Evolutionary conservation across 2,329 filamentous ascomycete species (phyloP).

Genomic region (Paecilomyces variotii): DNA sequence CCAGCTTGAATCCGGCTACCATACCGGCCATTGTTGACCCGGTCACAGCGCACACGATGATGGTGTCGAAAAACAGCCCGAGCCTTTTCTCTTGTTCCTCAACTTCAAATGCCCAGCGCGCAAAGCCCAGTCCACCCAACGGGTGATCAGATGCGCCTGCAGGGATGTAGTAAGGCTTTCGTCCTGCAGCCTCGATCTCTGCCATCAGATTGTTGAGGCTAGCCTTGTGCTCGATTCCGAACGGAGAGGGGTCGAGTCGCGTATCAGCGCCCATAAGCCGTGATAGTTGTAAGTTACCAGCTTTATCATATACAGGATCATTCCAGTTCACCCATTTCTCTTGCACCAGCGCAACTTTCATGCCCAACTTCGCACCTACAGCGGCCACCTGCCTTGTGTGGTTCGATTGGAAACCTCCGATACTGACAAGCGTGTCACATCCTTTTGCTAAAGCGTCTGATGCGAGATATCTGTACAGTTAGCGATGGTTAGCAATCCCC

Average conservation of each 20-base stretch:
- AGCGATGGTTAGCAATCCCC: not conserved
- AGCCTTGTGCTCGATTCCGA: constrained; percentile 62
- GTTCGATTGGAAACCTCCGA: constrained; percentile 63
- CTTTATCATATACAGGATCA: constrained; percentile 52
- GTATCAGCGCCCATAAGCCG: constrained; percentile 60
- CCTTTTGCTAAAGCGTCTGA: constrained; percentile 51
- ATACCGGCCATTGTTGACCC: constrained; percentile 65
- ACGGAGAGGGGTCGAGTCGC: constrained; percentile 50
- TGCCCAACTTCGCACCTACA: constrained; percentile 50
- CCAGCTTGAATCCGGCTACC: constrained; percentile 63
- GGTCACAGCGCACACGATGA: constrained; percentile 64
- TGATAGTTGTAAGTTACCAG: constrained; percentile 65
- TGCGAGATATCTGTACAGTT: not conserved
- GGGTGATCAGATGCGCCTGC: constrained; percentile 64
- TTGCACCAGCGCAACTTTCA: constrained; percentile 48
- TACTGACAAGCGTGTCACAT: constrained; percentile 56
- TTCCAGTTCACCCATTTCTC: constrained; percentile 61
- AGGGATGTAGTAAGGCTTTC: constrained; percentile 63
- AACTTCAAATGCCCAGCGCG: constrained; percentile 63
- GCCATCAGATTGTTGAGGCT: constrained; percentile 49
- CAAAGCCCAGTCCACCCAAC: constrained; percentile 62
- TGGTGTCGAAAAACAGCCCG: constrained; percentile 58
- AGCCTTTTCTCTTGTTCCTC: constrained; percentile 53
- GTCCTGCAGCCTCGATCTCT: constrained; percentile 46
- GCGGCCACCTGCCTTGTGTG: constrained; percentile 62